A percentile compares a stretch with the other conserved stretches of the same genome.
Evolutionary conservation across 1,284 basidiomycete species (phyloP).

Genomic region (Naganishia sp.): DNA sequence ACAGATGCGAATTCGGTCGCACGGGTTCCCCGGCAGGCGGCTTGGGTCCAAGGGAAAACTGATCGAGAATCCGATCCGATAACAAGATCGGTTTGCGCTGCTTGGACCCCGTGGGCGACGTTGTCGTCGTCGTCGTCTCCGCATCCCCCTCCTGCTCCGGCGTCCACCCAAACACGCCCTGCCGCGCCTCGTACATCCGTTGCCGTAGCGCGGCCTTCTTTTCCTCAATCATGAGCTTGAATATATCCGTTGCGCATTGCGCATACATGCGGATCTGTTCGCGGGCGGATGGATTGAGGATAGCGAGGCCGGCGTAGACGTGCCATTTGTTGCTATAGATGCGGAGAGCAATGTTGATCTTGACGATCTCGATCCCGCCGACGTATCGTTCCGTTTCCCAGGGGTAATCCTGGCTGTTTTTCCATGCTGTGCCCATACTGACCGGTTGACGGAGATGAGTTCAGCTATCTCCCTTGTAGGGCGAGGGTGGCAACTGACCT

Average conservation of each 20-base stretch:
- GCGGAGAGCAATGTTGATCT: constrained; percentile 94
- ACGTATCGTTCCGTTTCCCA: constrained; percentile 93
- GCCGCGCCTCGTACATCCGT: constrained; percentile 74
- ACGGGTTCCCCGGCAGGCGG: constrained; percentile 41
- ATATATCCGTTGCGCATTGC: constrained; percentile 79
- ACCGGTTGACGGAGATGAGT: too few relatives aligned
- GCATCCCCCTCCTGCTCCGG: constrained; percentile 47
- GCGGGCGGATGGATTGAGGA: constrained; percentile 90
- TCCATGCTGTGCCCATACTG: constrained; percentile 98
- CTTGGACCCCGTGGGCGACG: neutral
- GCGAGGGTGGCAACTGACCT: constrained; percentile 60
- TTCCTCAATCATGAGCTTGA: constrained; percentile 92
- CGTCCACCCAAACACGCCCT: constrained; percentile 71
- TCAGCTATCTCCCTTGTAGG: too few relatives aligned
- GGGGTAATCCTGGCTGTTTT: constrained; percentile 73
- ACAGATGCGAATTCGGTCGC: constrained; percentile 80
- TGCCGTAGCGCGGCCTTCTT: constrained; percentile 66
- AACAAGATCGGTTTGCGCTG: constrained; percentile 71
- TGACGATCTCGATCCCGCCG: constrained; percentile 97
- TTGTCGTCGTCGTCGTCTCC: constrained; percentile 32
- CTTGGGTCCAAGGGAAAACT: constrained; percentile 74
- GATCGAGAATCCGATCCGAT: constrained; percentile 81
- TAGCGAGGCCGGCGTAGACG: constrained; percentile 95
- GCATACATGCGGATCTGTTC: constrained; percentile 89
- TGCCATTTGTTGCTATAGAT: constrained; percentile 99